These are phyloP conservation scores for Pseudogymnoascus sp. DNA, from an alignment of 2,329 filamentous ascomycete genomes.

Conservation along the genomic window DNA sequence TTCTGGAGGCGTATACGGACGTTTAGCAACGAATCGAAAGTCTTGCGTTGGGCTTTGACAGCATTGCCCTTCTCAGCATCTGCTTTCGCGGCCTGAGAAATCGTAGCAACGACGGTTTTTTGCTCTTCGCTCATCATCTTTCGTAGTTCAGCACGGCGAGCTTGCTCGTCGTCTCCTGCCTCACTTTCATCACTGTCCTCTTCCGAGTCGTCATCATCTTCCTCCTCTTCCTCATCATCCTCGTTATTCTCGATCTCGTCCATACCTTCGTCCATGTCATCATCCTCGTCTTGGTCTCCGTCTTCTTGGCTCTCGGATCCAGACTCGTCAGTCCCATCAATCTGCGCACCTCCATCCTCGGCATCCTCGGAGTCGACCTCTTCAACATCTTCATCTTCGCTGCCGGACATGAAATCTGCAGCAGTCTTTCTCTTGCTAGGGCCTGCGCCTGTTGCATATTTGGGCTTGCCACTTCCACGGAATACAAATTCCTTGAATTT, in stretches of 20 bases:
- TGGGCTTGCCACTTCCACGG: constrained; percentile 49
- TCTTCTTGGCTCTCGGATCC: constrained; percentile 30
- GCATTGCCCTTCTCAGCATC: constrained; percentile 81
- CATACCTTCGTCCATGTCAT: constrained; percentile 15
- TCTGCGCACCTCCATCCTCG: constrained; percentile 27
- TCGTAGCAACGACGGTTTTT: constrained; percentile 55
- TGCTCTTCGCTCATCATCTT: constrained; percentile 63
- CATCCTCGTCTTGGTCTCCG: constrained; percentile 29
- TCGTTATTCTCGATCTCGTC: constrained; percentile 25
- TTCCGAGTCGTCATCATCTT: constrained; percentile 29
- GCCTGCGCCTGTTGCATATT: constrained; percentile 27
- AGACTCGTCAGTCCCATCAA: constrained; percentile 25
- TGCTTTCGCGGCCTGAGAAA: constrained; percentile 57
- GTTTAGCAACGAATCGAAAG: constrained; percentile 84
- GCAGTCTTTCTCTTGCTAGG: constrained; percentile 40
- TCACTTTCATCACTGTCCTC: constrained; percentile 21
- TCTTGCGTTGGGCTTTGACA: constrained; percentile 75
- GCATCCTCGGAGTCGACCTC: constrained; percentile 19
- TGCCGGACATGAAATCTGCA: constrained; percentile 49
- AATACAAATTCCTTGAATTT: constrained; percentile 68
- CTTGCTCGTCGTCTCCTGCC: constrained; percentile 26
- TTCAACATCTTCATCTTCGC: constrained; percentile 29
- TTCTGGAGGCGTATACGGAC: constrained; percentile 90
- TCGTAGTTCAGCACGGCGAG: constrained; percentile 51
- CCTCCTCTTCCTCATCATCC: constrained; percentile 28